Base-by-base conservation (phyloP, 495 filamentous ascomycete species). In the Darksidea phi region DNA sequence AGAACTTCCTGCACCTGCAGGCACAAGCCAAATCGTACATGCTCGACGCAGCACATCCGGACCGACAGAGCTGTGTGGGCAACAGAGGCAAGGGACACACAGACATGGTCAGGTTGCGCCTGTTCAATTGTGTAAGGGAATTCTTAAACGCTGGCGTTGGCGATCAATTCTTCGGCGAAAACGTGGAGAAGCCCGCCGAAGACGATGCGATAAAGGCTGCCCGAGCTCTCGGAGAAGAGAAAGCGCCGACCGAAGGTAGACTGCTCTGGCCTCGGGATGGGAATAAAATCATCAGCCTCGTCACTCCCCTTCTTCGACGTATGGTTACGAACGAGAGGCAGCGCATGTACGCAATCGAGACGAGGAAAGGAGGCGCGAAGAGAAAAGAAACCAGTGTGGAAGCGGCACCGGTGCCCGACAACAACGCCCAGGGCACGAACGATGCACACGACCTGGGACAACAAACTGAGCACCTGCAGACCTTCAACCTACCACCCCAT, bases 321-420 rank as follows among this genome's bases (percentile, higher is more conserved):
- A 85, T 86, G 82, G 82, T 86, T 1, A 86, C 83, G 20, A 87
- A 87, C 63, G 84, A 86, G 64, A 72, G 82, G 15, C 84, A 87
- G 67, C 71, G 84, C 24, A 78, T 78, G 62, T 87, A 86, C 71
- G 84, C 84, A 0, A 74, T 83, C 17, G 80, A 83, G 66, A 82
- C 80, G 5, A 72, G 83, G 18, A 83, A 80, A 62, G 78, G 79
- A 76, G 20, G 77, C 70, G 21, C 72, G 77, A 51, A 76, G 73
- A 47, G 74, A 75, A 58, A 74, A 73, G 48, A 80, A 74, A 60
- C 75, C 71, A 59, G 61, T 37, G 60, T 43, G n/a, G 68, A 55
- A 50, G 54, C 43, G 5, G 15, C 45, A n/a, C 54, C 32, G 10
- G 18, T 13, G 21, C 26, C 42, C 12, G 28, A 34, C 45, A 7